These are phyloP conservation scores for Lathyrus tuberosus DNA, from an alignment of 306 rosid species.

Conservation along the genomic window DNA sequence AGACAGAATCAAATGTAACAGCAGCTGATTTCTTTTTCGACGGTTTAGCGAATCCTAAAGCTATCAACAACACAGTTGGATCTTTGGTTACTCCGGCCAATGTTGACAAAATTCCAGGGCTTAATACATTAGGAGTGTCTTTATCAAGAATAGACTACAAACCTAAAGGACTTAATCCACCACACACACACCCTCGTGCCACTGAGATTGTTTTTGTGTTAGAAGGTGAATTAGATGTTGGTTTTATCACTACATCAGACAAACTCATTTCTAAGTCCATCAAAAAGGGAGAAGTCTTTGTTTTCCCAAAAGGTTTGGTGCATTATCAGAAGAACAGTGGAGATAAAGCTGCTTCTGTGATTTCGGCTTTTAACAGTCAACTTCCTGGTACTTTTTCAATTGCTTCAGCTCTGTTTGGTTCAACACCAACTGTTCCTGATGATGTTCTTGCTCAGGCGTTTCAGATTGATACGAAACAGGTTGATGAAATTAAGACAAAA, in stretches of 20 bases:
- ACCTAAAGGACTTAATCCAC: constrained; percentile 60
- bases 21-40: constrained; percentile 52
- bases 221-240: constrained; percentile 55
- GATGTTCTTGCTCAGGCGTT: constrained; percentile 49
- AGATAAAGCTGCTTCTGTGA: constrained; percentile 45
- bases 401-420: constrained; percentile 46
- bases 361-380: constrained; percentile 57
- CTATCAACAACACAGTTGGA: constrained; percentile 51
- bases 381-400: constrained; percentile 55
- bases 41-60: constrained; percentile 51
- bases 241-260: constrained; percentile 53
- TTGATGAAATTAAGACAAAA: constrained; percentile 47
- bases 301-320: constrained; percentile 55
- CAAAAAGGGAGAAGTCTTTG: constrained; percentile 54
- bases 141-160: constrained; percentile 54
- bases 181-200: constrained; percentile 66
- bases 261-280: constrained; percentile 52
- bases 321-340: constrained; percentile 60
- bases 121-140: constrained; percentile 58
- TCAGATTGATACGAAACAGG: constrained; percentile 47
- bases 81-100: constrained; percentile 54
- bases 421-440: constrained; percentile 51
- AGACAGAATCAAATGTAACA: constrained; percentile 53
- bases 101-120: constrained; percentile 60
- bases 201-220: constrained; percentile 55